Conservation (phyloP, 257 asterid species). For the Solanum chilense region DNA sequence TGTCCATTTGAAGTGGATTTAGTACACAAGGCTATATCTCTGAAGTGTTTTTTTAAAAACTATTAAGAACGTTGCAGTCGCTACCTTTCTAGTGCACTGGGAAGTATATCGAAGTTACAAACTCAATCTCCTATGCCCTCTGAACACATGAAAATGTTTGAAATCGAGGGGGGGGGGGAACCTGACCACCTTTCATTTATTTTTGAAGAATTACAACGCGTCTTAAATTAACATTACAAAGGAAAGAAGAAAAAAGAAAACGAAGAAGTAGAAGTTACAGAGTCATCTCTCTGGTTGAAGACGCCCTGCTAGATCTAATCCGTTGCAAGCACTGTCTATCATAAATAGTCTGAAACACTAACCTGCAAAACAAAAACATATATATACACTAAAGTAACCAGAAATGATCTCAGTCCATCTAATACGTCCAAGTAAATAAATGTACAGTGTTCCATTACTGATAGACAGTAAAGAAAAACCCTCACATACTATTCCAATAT, state of each 20-base stretch:
- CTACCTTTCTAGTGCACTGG: not conserved
- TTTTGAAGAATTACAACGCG: not conserved
- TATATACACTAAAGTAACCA: not conserved
- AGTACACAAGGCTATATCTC: not conserved
- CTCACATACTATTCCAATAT: not conserved
- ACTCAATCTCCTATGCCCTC: not conserved
- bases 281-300: not conserved
- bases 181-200: not conserved
- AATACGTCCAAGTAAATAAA: not conserved
- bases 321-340: not conserved
- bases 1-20: not conserved
- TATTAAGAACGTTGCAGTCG: too few relatives aligned
- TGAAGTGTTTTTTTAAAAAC: not conserved
- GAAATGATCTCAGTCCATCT: not conserved
- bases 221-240: not conserved
- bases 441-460: not conserved
- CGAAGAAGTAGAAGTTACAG: not conserved
- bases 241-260: not conserved
- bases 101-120: not conserved
- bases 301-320: not conserved
- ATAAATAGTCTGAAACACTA: not conserved
- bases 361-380: not conserved
- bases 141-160: not conserved
- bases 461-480: too few relatives aligned
- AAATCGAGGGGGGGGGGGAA: not conserved